Conservation (phyloP, 169 alveolate species). For the Plasmodium gonderi region DNA sequence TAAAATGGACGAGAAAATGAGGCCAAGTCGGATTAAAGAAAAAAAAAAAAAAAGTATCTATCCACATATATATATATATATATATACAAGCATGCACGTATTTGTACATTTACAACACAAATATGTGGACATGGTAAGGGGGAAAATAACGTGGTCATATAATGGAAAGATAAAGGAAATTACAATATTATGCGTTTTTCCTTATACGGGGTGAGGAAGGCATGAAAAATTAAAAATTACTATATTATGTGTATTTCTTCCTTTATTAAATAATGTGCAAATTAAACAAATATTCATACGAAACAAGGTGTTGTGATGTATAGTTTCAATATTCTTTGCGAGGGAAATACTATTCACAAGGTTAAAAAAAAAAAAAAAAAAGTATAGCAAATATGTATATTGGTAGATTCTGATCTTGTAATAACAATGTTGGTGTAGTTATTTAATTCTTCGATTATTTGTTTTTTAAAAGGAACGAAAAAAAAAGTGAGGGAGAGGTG, state of each 20-base stretch:
- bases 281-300: neutral
- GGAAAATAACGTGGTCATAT: neutral
- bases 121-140: no score
- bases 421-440: neutral
- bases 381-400: neutral
- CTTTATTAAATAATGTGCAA: neutral
- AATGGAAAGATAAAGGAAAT: neutral
- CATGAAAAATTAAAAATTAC: neutral
- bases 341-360: neutral
- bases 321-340: neutral
- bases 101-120: no score
- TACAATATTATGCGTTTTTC: neutral
- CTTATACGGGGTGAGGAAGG: neutral
- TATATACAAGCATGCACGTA: neutral
- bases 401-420: neutral
- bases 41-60: neutral
- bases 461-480: neutral
- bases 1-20: neutral
- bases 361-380: constrained; percentile 5
- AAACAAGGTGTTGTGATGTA: neutral
- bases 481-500: neutral
- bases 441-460: neutral
- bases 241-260: neutral
- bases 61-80: constrained; percentile 7
- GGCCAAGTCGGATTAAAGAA: neutral